Base-by-base conservation (phyloP, 2,329 filamentous ascomycete genomes). In the Pseudogymnoascus sp. region DNA sequence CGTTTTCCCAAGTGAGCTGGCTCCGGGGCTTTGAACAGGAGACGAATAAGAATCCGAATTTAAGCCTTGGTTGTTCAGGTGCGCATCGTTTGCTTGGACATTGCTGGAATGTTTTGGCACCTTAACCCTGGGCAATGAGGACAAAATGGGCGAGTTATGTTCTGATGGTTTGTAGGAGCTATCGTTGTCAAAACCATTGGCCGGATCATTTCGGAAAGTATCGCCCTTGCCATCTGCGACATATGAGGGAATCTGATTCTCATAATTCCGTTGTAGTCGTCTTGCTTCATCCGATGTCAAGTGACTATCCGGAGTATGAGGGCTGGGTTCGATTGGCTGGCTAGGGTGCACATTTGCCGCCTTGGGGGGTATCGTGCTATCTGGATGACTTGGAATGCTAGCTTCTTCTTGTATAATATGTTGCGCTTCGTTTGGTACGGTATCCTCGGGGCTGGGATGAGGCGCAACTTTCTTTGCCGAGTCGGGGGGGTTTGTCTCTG, bases 121-220 rank as follows among this genome's bases (percentile, higher is more conserved):
- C 65, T 83, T 83, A 6, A 79, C 73, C 57, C 77, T 75, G 9
- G 84, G 82, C 30, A 83, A 70, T 6, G 81, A 79, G 3, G 82
- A 83, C 7, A 79, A 64, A 3, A 79, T 75, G 4, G 78, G 73
- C 30, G 77, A 76, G 7, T 74, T 74, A 57, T 77, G 73, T 20
- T 73, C 74, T 6, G 81, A 77, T 50, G 79, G 78, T 20, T 77
- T 71, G 65, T 81, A 83, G 70, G 84, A 86, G 9, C 81, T 79
- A 68, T 86, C 83, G 62, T 79, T 74, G 65, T 80, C 80, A 36
- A 72, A 54, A 6, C 38, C 38, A 25, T 37, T 41, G 64, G 63
- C 70, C 47, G 57, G 68, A 38, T 66, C 63, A 33, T 18, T 54
- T 18, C 28, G 43, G 30, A 25, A 12, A 7, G 25, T 33, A 2